Evolutionary conservation across 306 rosid species (phyloP).

Genomic region (Oxytropis ochrocephala): DNA sequence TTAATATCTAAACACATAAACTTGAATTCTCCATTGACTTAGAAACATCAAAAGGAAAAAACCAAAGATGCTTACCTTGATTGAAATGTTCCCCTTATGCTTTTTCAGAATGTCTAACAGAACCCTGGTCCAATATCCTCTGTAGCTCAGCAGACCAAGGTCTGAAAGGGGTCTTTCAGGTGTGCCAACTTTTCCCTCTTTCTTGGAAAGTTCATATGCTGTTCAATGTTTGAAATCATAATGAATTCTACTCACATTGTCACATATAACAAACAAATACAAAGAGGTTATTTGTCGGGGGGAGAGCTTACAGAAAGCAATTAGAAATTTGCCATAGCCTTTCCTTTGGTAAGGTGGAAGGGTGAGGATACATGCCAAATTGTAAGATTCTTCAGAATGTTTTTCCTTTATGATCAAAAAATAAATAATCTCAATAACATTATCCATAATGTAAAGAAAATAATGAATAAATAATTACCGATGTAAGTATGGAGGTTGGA

Average conservation of each 20-base stretch:
- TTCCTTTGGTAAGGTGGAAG: conserved; percentile 99
- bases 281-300: neutral
- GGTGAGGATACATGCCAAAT: conserved; percentile 94
- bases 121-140: conserved; percentile 99
- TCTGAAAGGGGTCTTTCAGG: conserved; percentile 99
- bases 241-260: neutral
- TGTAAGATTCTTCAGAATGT: conserved; percentile 97
- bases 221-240: conserved; percentile 33
- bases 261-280: neutral
- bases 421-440: neutral
- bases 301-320: conserved; percentile 81
- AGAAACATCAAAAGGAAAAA: neutral
- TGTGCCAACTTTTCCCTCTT: conserved; percentile 96
- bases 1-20: neutral
- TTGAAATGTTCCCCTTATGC: conserved; percentile 95
- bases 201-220: conserved; percentile 98
- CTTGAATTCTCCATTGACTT: neutral
- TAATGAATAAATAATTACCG: neutral
- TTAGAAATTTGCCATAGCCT: conserved; percentile 98
- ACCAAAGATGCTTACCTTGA: conserved; percentile 55
- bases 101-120: conserved; percentile 88
- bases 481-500: neutral
- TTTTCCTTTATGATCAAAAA: conserved; percentile 66
- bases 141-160: conserved; percentile 88
- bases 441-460: conserved; percentile 7